Percentiles rank a stretch among this genome's conserved stretches.
These are phyloP conservation scores for Sphagnum magellanicum DNA, from an alignment of 228 moss, liverwort and hornwort species.

Conservation along the genomic window DNA sequence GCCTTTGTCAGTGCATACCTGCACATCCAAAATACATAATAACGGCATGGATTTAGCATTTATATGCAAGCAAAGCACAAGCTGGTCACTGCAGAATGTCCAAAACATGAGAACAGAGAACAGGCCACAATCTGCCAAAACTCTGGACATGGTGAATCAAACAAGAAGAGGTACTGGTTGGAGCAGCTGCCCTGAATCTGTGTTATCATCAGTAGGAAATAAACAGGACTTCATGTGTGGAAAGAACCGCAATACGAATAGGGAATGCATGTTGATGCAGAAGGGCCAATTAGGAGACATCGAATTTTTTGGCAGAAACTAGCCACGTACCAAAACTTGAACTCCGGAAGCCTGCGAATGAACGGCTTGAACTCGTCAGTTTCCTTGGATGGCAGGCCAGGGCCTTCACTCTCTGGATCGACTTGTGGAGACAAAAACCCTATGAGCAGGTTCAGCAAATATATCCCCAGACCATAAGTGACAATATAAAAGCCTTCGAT, in stretches of 20 bases:
- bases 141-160: too few species aligned
- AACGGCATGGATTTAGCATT: too few species aligned
- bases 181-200: too few species aligned
- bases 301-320: too few species aligned
- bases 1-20: constrained; percentile 62
- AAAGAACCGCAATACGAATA: too few species aligned
- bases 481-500: constrained; percentile 99
- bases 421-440: constrained; percentile 98
- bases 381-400: constrained; percentile 85
- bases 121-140: neutral
- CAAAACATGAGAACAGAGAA: neutral
- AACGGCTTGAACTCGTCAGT: constrained; percentile 99
- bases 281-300: too few species aligned
- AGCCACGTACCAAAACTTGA: constrained; percentile 84
- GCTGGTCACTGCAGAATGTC: neutral
- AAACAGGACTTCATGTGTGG: too few species aligned
- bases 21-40: constrained; percentile 4
- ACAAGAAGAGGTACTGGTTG: too few species aligned
- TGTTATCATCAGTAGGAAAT: too few species aligned
- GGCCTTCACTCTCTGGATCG: constrained; percentile 96
- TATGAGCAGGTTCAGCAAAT: constrained; percentile 91
- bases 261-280: neutral
- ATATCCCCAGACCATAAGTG: constrained; percentile 92
- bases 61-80: too few species aligned
- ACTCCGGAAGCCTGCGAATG: constrained; percentile 99